phyloP scores from a whole-genome alignment of 2,329 filamentous ascomycete species.

The Colletotrichum australisinense region DNA sequence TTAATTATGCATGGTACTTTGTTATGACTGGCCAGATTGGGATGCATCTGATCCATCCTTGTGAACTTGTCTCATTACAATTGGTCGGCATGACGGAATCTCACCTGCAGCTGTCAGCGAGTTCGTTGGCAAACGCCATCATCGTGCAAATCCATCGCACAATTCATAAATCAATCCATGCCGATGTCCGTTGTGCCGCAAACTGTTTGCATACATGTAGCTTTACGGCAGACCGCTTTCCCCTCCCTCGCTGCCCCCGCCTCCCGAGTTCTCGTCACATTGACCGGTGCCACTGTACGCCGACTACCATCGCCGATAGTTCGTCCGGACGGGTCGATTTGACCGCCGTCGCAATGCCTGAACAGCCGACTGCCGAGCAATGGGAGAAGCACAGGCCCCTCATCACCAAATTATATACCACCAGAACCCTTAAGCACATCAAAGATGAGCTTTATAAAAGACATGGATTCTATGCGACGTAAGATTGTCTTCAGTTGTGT shows the following conservation, averaged over 20 bases:
- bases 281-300: neutral
- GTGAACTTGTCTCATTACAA: neutral
- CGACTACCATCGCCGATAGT: neutral
- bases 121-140: conserved; percentile 1
- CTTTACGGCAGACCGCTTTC: neutral
- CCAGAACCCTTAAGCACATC: conserved; percentile 13
- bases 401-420: conserved; percentile 22
- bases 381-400: conserved; percentile 22
- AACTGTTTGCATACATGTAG: neutral
- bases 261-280: neutral
- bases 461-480: conserved; percentile 29
- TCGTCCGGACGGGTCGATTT: neutral
- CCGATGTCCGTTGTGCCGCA: neutral
- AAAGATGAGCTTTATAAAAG: neutral
- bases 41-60: neutral
- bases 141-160: neutral
- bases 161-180: conserved; percentile 15
- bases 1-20: conserved; percentile 17
- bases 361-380: conserved; percentile 25
- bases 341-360: conserved; percentile 1
- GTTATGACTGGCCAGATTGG: neutral
- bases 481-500: neutral
- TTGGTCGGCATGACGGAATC: neutral
- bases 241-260: neutral
- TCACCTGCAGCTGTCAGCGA: conserved; percentile 1